These are phyloP conservation scores for Cryptococcus sp. DNA, from an alignment of 1,284 basidiomycete genomes.

Conservation along the genomic window DNA sequence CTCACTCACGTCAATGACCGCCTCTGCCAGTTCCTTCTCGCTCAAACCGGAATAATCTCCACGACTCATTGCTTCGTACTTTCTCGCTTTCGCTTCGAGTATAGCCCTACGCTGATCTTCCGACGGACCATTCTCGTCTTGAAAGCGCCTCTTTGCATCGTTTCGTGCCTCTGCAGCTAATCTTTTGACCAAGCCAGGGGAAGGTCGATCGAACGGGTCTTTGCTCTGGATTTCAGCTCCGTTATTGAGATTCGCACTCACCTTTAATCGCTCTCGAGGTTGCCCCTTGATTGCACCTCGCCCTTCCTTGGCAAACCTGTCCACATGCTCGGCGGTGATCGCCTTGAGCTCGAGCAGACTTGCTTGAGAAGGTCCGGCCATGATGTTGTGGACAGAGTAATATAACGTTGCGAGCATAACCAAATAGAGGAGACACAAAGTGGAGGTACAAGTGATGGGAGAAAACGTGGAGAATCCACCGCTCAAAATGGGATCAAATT, in stretches of 20 bases:
- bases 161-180: slow-evolving; percentile 47
- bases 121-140: slow-evolving; percentile 36
- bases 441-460: background rate
- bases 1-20: slow-evolving; percentile 79
- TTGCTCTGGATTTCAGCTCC: slow-evolving; percentile 14
- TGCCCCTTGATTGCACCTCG: slow-evolving; percentile 39
- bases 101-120: slow-evolving; percentile 47
- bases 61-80: slow-evolving; percentile 75
- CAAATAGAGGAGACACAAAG: background rate
- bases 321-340: slow-evolving; percentile 51
- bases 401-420: too few relatives aligned
- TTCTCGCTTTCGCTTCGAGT: slow-evolving; percentile 74
- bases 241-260: background rate
- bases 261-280: slow-evolving; percentile 9
- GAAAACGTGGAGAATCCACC: too few relatives aligned
- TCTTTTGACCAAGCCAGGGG: slow-evolving; percentile 48
- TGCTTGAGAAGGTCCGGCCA: slow-evolving; percentile 26
- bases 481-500: too few relatives aligned
- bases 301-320: slow-evolving; percentile 48
- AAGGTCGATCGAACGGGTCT: slow-evolving; percentile 49
- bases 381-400: too few relatives aligned
- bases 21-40: slow-evolving; percentile 71
- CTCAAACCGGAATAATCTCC: slow-evolving; percentile 78
- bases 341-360: slow-evolving; percentile 50
- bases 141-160: slow-evolving; percentile 42